Percentiles rank a stretch among this genome's conserved stretches.
Conservation (phyloP, 345 rosid genomes). For the Clausena lansium region DNA sequence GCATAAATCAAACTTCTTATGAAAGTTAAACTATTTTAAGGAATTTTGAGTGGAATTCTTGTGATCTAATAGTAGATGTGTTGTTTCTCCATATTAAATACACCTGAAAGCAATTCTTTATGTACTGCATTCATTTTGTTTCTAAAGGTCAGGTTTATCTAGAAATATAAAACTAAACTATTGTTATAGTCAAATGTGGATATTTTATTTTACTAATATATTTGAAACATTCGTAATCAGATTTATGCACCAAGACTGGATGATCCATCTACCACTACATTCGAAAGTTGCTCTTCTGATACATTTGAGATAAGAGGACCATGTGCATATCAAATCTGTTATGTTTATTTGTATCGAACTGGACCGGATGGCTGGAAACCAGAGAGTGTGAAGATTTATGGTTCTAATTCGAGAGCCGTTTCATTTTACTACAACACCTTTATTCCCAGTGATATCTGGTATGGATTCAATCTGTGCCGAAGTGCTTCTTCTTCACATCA, state of each 20-base stretch:
- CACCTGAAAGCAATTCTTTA: neutral
- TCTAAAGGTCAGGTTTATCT: neutral
- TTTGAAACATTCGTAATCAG: slow-evolving; percentile 31
- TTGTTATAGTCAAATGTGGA: neutral
- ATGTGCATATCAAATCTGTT: slow-evolving; percentile 73
- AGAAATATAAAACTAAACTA: neutral
- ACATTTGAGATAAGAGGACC: slow-evolving; percentile 74
- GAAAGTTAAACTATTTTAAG: neutral
- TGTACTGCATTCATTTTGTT: neutral
- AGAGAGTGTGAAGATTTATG: slow-evolving; percentile 46
- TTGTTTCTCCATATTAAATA: neutral
- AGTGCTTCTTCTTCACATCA: slow-evolving; percentile 40
- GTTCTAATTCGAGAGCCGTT: slow-evolving; percentile 38
- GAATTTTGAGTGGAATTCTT: neutral
- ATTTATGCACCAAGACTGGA: slow-evolving; percentile 76
- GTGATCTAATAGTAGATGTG: neutral
- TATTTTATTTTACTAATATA: neutral
- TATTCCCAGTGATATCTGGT: slow-evolving; percentile 69
- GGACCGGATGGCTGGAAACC: slow-evolving; percentile 94
- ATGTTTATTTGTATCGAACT: slow-evolving; percentile 67
- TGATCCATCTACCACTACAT: slow-evolving; percentile 54
- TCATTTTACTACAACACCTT: slow-evolving; percentile 54
- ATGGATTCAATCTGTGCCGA: slow-evolving; percentile 66
- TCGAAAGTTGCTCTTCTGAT: slow-evolving; percentile 77
- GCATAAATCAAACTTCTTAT: neutral